Evolutionary conservation across 768 basidiomycete species (phyloP), one percentile per base, ranked within the genome.

Genomic region (Macrolepiota albuminosa): DNA sequence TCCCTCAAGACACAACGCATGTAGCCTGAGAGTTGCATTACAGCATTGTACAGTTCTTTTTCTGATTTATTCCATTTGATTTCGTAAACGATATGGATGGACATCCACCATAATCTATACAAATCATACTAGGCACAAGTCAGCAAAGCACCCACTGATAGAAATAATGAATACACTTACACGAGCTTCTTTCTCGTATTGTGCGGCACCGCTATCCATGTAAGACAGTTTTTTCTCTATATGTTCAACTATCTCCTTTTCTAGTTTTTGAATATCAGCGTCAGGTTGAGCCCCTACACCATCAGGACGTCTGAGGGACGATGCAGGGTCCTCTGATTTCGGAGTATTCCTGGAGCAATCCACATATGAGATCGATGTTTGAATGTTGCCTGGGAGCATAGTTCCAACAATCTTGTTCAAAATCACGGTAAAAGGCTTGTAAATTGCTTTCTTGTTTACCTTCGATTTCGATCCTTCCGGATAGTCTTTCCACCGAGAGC

Each of bases 1-100:
- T 29, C 29, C 2, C 2, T 29, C 29, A 50, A 46, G 34, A 63
- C 37, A n/a, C 58, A 61, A 8, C 52, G 61, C 58, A 63, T 57
- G 34, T 64, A 63, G 4, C 18, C 10, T 16, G 46, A 47, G 6
- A 56, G 9, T 49, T 62, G 63, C 18, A 4, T 42, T 4, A 60
- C 21, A 42, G 46, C 59, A 10, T 7, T 11, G 4, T 6, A n/a
- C 18, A 29, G 18, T 6, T 21, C 33, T 6, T 7, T 5, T 48
- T 54, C 36, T 10, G 39, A 36, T 16, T 16, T 58, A 26, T 43
- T 13, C 6, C 14, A 21, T 21, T 55, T 48, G 34, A 55, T 21
- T 24, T 48, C 53, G 8, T 54, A 21, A 21, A 45, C 50, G 14
- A 21, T 10, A 29, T 52, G 50, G 10, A 59, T 43, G 4, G 21